Evolutionary conservation across 768 basidiomycete genomes (phyloP).

Genomic region (Termitomyces sp.): DNA sequence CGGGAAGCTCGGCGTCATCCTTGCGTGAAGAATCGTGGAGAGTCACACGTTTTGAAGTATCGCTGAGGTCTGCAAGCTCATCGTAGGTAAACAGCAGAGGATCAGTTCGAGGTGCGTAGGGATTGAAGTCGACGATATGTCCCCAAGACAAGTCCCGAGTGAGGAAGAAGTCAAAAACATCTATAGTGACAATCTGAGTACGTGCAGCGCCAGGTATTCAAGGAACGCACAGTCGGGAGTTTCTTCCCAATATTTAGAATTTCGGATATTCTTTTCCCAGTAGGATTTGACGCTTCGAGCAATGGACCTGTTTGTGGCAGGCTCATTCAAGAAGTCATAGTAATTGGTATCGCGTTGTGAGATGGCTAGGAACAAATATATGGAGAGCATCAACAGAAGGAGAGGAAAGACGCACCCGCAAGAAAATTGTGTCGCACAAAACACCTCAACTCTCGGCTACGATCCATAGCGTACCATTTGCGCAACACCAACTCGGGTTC

Average conservation of each 20-base stretch:
- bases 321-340: constrained; percentile 83
- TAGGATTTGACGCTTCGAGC: constrained; percentile 47
- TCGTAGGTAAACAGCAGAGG: constrained; percentile 82
- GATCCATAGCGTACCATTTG: constrained; percentile 87
- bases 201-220: not conserved
- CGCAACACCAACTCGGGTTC: constrained; percentile 82
- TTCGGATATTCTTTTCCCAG: constrained; percentile 66
- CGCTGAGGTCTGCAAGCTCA: constrained; percentile 52
- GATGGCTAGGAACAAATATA: constrained; percentile 48
- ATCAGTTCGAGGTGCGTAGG: constrained; percentile 85
- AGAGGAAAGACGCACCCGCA: constrained; percentile 53
- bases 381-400: not conserved
- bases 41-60: constrained; percentile 5
- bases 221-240: constrained; percentile 61
- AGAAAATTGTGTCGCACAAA: constrained; percentile 76
- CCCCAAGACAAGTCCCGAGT: constrained; percentile 75
- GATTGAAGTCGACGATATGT: constrained; percentile 90
- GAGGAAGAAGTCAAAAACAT: constrained; percentile 83
- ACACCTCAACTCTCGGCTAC: constrained; percentile 83
- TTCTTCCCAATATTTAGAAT: constrained; percentile 48
- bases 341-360: constrained; percentile 87
- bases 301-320: constrained; percentile 50
- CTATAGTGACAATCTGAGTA: constrained; percentile 34
- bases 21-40: not conserved
- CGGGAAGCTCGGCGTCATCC: constrained; percentile 24